Evolutionary conservation across 1,284 basidiomycete species (phyloP).

Genomic region (Austroboletus sp.): DNA sequence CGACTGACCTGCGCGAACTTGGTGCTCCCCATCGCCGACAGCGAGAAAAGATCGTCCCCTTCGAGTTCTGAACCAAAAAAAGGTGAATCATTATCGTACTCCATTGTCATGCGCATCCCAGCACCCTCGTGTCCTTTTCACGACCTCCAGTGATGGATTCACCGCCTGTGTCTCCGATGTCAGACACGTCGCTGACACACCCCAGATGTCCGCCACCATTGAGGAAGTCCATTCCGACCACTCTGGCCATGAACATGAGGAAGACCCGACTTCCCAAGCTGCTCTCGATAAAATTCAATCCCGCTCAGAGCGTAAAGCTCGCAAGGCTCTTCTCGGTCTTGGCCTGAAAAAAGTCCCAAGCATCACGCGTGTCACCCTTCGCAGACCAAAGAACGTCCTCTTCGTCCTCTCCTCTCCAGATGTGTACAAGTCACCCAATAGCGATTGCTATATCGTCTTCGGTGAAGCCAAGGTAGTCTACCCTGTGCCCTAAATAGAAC

Average conservation of each 20-base stretch:
- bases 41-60: slow-evolving; percentile 29
- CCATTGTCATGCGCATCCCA: neutral
- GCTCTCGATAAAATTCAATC: slow-evolving; percentile 91
- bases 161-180: slow-evolving; percentile 32
- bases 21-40: slow-evolving; percentile 32
- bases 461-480: slow-evolving; percentile 83
- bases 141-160: slow-evolving; percentile 21
- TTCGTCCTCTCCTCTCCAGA: slow-evolving; percentile 92
- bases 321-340: slow-evolving; percentile 80
- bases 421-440: slow-evolving; percentile 95
- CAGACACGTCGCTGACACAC: slow-evolving; percentile 17
- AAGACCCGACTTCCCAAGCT: slow-evolving; percentile 76
- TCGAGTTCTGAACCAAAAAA: slow-evolving; percentile 5
- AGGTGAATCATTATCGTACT: slow-evolving; percentile 18
- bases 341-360: slow-evolving; percentile 88
- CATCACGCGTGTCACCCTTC: slow-evolving; percentile 92
- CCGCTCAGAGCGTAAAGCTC: slow-evolving; percentile 84
- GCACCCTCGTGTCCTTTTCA: neutral
- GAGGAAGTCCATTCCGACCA: slow-evolving; percentile 78
- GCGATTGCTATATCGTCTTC: slow-evolving; percentile 98
- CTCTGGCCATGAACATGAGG: slow-evolving; percentile 64
- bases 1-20: slow-evolving; percentile 12
- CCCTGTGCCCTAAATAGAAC: slow-evolving; percentile 9
- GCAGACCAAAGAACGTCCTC: slow-evolving; percentile 91
- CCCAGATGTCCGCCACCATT: slow-evolving; percentile 67